phyloP scores from a whole-genome alignment of 192 early-diverging fungal species.

The Podila verticillata region DNA sequence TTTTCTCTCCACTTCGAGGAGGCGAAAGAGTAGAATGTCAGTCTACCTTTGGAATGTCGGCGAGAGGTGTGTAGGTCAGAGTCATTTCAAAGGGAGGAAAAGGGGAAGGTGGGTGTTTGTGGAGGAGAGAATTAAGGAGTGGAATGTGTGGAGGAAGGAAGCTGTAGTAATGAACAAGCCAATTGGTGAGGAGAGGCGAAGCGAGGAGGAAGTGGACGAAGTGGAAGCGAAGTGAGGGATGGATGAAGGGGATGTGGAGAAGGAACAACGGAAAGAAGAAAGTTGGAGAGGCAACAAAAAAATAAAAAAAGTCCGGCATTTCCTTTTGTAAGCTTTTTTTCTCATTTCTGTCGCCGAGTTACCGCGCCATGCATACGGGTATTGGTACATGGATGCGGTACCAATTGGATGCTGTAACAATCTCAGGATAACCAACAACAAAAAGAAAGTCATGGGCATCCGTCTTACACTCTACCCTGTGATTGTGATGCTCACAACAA shows the following conservation, averaged over 20 bases:
- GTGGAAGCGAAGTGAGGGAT: neutral
- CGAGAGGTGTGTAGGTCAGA: conserved; percentile 27
- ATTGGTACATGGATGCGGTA: neutral
- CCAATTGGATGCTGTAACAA: neutral
- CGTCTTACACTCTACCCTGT: no score
- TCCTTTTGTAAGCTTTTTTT: conserved; percentile 3
- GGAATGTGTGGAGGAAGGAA: conserved; percentile 4
- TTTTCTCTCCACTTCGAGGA: neutral
- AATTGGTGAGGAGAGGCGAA: neutral
- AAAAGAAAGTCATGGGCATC: neutral
- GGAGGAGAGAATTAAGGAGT: neutral
- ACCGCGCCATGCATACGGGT: no score
- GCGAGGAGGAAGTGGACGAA: neutral
- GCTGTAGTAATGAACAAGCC: conserved; percentile 30
- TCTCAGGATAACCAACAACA: neutral
- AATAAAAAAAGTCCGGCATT: neutral
- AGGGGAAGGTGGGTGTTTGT: neutral
- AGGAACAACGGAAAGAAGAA: conserved; percentile 1
- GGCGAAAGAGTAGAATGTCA: neutral
- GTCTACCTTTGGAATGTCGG: conserved; percentile 44
- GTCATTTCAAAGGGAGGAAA: conserved; percentile 14
- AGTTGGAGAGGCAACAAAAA: neutral
- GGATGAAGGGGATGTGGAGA: neutral
- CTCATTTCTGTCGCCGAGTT: neutral
- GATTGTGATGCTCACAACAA: no score